Conservation (phyloP, 2,329 filamentous ascomycete species). For the Chrysosporium queenslandicum region DNA sequence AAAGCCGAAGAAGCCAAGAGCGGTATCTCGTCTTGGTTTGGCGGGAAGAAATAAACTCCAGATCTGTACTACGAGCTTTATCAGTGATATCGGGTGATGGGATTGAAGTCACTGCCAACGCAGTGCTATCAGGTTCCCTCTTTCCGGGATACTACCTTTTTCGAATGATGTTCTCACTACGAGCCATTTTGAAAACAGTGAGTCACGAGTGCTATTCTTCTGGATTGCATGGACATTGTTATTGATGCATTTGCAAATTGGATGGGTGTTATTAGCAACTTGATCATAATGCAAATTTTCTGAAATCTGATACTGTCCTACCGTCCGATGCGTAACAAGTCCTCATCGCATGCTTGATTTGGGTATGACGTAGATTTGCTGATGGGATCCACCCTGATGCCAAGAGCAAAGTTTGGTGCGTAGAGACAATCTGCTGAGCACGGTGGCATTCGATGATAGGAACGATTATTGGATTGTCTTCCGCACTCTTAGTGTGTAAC, state of each 20-base stretch:
- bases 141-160: neutral
- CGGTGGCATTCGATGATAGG: too few relatives aligned
- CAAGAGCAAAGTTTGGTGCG: too few relatives aligned
- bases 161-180: neutral
- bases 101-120: neutral
- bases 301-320: too few relatives aligned
- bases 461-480: too few relatives aligned
- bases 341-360: neutral
- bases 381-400: neutral
- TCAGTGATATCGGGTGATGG: neutral
- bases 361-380: neutral
- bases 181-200: neutral
- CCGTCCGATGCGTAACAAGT: neutral
- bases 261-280: neutral
- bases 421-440: too few relatives aligned
- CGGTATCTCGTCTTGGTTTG: slow-evolving; percentile 77
- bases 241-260: neutral
- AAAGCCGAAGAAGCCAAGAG: slow-evolving; percentile 73
- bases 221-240: neutral
- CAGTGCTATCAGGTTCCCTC: neutral
- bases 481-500: too few relatives aligned
- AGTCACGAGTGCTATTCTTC: neutral
- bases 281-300: neutral
- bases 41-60: slow-evolving; percentile 32
- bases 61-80: neutral